phyloP scores from a whole-genome alignment of 1,284 basidiomycete genomes.

The Apiotrichum mycotoxinovorans region DNA sequence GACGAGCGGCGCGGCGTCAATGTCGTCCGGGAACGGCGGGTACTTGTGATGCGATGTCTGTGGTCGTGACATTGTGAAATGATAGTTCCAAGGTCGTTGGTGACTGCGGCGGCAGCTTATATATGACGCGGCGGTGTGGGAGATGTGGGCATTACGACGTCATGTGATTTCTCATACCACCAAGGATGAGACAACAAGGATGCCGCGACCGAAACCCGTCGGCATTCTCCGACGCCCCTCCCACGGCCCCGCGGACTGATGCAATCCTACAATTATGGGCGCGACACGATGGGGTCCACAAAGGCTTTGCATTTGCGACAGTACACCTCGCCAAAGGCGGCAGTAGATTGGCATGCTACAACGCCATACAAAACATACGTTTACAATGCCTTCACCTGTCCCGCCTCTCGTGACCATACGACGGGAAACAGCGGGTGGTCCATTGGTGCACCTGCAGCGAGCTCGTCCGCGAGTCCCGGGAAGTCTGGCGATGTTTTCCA shows the following conservation, averaged over 20 bases:
- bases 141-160: not conserved
- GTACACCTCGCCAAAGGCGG: too few species aligned
- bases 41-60: slow-evolving; percentile 23
- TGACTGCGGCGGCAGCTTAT: not conserved
- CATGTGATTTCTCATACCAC: too few species aligned
- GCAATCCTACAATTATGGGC: too few species aligned
- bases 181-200: too few species aligned
- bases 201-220: not conserved
- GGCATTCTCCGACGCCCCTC: too few species aligned
- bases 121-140: not conserved
- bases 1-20: slow-evolving; percentile 26
- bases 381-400: not conserved
- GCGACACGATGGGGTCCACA: too few species aligned
- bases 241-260: too few species aligned
- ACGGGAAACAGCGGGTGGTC: slow-evolving; percentile 17
- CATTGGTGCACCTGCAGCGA: slow-evolving; percentile 5
- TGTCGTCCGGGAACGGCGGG: slow-evolving; percentile 25
- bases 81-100: not conserved
- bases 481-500: slow-evolving; percentile 19
- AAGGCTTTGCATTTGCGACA: too few species aligned
- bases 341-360: not conserved
- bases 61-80: not conserved
- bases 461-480: slow-evolving; percentile 13
- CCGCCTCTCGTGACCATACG: slow-evolving; percentile 2
- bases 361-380: not conserved